Evolutionary conservation across 1,139 yeast species (phyloP).

Genomic region (Torulaspora pretoriensis): DNA sequence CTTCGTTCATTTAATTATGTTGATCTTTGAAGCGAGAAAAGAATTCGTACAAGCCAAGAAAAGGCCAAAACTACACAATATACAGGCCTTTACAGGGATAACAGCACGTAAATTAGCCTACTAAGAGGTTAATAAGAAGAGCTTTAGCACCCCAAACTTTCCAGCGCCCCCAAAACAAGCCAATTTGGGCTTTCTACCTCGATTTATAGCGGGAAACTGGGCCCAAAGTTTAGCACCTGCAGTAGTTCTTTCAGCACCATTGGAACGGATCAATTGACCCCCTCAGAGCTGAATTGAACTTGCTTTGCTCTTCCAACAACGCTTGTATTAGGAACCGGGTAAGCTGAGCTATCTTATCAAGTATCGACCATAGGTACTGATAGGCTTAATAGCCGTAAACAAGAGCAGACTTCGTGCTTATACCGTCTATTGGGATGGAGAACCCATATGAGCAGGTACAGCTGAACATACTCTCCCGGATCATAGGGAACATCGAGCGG

Average conservation of each 20-base stretch:
- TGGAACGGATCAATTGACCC: not conserved
- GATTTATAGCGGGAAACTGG: not conserved
- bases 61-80: not conserved
- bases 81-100: not conserved
- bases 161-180: not conserved
- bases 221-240: not conserved
- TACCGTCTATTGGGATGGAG: slow-evolving; percentile 48
- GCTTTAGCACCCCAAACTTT: not conserved
- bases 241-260: not conserved
- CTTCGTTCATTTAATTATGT: slow-evolving; percentile 3
- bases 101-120: not conserved
- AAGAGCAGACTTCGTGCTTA: not conserved
- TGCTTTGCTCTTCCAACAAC: not conserved
- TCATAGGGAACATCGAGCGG: slow-evolving; percentile 71
- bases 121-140: not conserved
- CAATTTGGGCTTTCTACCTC: not conserved
- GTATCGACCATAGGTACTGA: not conserved
- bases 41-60: too few relatives aligned
- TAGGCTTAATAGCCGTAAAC: not conserved
- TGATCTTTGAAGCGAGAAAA: slow-evolving; percentile 1
- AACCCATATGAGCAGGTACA: slow-evolving; percentile 90
- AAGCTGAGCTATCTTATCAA: not conserved
- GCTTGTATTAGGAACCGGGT: slow-evolving; percentile 1
- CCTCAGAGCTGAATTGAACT: not conserved
- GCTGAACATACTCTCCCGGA: slow-evolving; percentile 69